Conservation (phyloP, 2,329 filamentous ascomycete species). For the Penicillium sclerotigenum region DNA sequence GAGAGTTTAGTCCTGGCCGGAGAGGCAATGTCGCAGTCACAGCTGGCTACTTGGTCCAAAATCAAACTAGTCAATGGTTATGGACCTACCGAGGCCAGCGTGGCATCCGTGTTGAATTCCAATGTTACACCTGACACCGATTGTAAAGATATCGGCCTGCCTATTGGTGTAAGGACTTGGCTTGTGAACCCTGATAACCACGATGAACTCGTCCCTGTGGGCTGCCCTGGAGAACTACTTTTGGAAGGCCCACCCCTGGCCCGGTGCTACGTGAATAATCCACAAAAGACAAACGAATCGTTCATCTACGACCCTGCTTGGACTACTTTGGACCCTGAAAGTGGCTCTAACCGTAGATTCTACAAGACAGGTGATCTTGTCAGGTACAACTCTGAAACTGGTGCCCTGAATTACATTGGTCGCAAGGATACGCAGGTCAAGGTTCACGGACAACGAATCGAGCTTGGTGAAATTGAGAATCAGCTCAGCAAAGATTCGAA, state of each 20-base stretch:
- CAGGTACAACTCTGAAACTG: conserved; percentile 37
- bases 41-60: conserved; percentile 38
- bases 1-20: conserved; percentile 45
- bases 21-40: conserved; percentile 48
- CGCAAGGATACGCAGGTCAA: conserved; percentile 68
- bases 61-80: conserved; percentile 44
- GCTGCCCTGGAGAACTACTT: conserved; percentile 38
- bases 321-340: conserved; percentile 41
- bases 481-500: conserved; percentile 30
- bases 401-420: conserved; percentile 48
- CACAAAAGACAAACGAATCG: conserved; percentile 54
- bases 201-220: conserved; percentile 42
- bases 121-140: conserved; percentile 31
- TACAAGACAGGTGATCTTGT: conserved; percentile 44
- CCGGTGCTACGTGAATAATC: conserved; percentile 59
- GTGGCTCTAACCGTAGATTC: conserved; percentile 28
- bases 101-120: conserved; percentile 36
- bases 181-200: conserved; percentile 42
- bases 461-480: conserved; percentile 53
- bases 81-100: conserved; percentile 44
- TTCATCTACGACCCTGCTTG: conserved; percentile 59
- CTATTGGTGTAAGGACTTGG: conserved; percentile 38
- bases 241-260: conserved; percentile 56
- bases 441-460: conserved; percentile 63
- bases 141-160: conserved; percentile 36